Evolutionary conservation across 2,329 filamentous ascomycete species (phyloP).

Genomic region (Coleophoma cylindrospora): DNA sequence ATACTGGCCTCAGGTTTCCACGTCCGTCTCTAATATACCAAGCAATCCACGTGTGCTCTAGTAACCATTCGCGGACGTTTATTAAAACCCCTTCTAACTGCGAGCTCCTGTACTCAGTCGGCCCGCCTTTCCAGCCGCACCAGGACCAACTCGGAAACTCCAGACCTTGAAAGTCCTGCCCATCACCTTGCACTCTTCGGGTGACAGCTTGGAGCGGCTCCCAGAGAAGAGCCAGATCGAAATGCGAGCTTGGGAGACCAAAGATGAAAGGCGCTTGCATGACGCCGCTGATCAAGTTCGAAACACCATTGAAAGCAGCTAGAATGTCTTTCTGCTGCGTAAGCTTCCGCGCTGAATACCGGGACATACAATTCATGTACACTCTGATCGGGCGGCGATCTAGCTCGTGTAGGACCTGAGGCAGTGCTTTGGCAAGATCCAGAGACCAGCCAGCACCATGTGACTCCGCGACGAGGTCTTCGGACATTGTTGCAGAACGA

Average conservation of each 20-base stretch:
- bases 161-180: not conserved
- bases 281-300: conserved; percentile 17
- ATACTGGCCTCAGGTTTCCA: conserved; percentile 25
- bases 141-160: conserved; percentile 32
- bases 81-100: conserved; percentile 11
- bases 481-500: conserved; percentile 14
- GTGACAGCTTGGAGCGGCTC: conserved; percentile 8
- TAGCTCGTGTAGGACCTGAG: conserved; percentile 23
- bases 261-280: conserved; percentile 23
- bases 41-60: conserved; percentile 29
- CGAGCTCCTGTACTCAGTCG: conserved; percentile 18
- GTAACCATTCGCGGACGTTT: conserved; percentile 29
- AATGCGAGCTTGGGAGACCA: conserved; percentile 28
- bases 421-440: conserved; percentile 22
- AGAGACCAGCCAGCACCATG: conserved; percentile 22
- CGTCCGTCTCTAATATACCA: conserved; percentile 29
- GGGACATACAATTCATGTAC: conserved; percentile 25
- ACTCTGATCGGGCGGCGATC: conserved; percentile 20
- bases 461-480: conserved; percentile 24
- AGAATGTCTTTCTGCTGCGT: conserved; percentile 24
- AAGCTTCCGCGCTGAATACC: conserved; percentile 25
- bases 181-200: not conserved
- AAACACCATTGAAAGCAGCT: conserved; percentile 28
- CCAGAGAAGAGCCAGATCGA: conserved; percentile 31
- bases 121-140: conserved; percentile 25